Evolutionary conservation across 2,329 filamentous ascomycete genomes (phyloP).

Genomic region (Paraphoma sp.): DNA sequence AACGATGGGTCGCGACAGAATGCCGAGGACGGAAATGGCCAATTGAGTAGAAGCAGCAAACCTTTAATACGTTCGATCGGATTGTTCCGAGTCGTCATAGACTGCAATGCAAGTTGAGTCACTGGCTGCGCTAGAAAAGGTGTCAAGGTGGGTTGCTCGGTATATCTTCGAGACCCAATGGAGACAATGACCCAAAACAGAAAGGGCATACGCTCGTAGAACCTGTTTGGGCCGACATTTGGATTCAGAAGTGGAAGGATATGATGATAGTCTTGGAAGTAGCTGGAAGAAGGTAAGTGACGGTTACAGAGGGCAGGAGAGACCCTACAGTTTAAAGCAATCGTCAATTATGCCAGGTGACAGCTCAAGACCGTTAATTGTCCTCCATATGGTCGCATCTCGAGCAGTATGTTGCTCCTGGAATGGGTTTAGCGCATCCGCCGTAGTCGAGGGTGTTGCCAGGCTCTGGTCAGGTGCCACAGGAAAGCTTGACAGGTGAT

Average conservation of each 20-base stretch:
- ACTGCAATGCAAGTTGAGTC: background rate
- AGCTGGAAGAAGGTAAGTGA: background rate
- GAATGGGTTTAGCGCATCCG: background rate
- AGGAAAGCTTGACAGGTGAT: background rate
- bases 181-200: background rate
- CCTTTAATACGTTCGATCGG: background rate
- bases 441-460: too few species aligned
- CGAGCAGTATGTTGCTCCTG: background rate
- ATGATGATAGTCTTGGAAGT: background rate
- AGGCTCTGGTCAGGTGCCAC: background rate
- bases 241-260: background rate
- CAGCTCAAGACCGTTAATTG: background rate
- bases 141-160: background rate
- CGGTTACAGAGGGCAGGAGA: background rate
- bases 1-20: background rate
- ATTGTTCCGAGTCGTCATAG: background rate
- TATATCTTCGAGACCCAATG: background rate
- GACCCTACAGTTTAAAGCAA: background rate
- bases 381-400: background rate
- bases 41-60: background rate
- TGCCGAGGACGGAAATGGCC: background rate
- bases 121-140: background rate
- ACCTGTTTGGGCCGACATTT: background rate
- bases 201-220: background rate
- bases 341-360: background rate